Percentiles rank a stretch among this genome's conserved stretches.
These are phyloP conservation scores for Teunomyces stri DNA, from an alignment of 805 yeast species.

Conservation along the genomic window DNA sequence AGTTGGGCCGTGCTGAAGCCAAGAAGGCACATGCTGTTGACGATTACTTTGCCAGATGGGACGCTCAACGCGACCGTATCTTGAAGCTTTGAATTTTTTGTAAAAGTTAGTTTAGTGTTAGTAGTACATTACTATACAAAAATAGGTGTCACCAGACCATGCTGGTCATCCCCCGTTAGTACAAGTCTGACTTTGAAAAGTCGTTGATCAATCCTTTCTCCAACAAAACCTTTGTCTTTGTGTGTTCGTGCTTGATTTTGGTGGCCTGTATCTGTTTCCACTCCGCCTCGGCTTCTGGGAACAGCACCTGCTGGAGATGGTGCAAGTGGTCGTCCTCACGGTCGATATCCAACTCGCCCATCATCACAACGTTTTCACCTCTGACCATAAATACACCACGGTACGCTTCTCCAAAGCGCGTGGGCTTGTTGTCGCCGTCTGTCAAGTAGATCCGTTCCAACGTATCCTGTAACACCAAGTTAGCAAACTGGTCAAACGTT, in stretches of 20 bases:
- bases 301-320: slow-evolving; percentile 56
- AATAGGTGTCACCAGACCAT: neutral
- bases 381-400: slow-evolving; percentile 85
- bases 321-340: slow-evolving; percentile 70
- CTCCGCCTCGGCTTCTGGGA: slow-evolving; percentile 55
- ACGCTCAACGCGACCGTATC: slow-evolving; percentile 17
- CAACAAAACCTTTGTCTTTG: slow-evolving; percentile 48
- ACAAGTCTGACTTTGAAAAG: slow-evolving; percentile 53
- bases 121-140: slow-evolving; percentile 1
- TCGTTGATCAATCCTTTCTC: slow-evolving; percentile 58
- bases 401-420: slow-evolving; percentile 67
- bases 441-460: slow-evolving; percentile 75
- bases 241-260: slow-evolving; percentile 41
- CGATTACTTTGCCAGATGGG: slow-evolving; percentile 27
- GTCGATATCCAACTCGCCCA: slow-evolving; percentile 92
- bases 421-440: slow-evolving; percentile 19
- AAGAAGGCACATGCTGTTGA: slow-evolving; percentile 38
- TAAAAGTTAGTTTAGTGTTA: neutral
- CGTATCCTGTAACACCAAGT: slow-evolving; percentile 88
- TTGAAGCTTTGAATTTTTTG: slow-evolving; percentile 22
- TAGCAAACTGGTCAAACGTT: slow-evolving; percentile 94
- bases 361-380: slow-evolving; percentile 92
- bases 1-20: slow-evolving; percentile 50
- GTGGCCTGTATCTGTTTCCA: slow-evolving; percentile 27
- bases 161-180: slow-evolving; percentile 22